Evolutionary conservation across 768 basidiomycete species (phyloP).

Genomic region (Boletus insuetus): DNA sequence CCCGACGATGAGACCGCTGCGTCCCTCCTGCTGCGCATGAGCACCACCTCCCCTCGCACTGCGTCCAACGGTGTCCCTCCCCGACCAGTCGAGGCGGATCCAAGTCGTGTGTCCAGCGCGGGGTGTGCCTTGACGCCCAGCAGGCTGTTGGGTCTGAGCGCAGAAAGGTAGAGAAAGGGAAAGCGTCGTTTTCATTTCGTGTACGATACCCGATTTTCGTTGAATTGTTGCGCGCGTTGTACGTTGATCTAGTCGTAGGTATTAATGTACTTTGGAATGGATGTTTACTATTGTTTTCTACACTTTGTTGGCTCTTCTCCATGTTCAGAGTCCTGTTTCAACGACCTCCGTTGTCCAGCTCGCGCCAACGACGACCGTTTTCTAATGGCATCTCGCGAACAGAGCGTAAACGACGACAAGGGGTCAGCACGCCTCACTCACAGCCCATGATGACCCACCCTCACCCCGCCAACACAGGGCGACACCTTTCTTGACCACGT

Average conservation of each 20-base stretch:
- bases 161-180: slow-evolving; percentile 7
- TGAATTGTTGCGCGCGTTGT: too few relatives aligned
- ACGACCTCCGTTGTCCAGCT: too few relatives aligned
- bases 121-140: slow-evolving; percentile 27
- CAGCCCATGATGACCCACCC: not conserved
- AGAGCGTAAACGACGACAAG: slow-evolving; percentile 75
- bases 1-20: slow-evolving; percentile 73
- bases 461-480: slow-evolving; percentile 43
- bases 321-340: not conserved
- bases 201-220: not conserved
- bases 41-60: slow-evolving; percentile 27
- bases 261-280: not conserved
- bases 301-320: not conserved
- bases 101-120: not conserved
- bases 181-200: not conserved
- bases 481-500: slow-evolving; percentile 81
- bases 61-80: not conserved
- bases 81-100: not conserved
- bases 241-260: not conserved
- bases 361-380: too few relatives aligned
- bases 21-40: slow-evolving; percentile 63
- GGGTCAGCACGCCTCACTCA: slow-evolving; percentile 39
- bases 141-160: slow-evolving; percentile 21
- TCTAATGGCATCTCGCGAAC: slow-evolving; percentile 26
- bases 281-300: not conserved